Base-by-base conservation (phyloP, 169 alveolate genomes). In the Ichthyophthirius multifiliis region DNA sequence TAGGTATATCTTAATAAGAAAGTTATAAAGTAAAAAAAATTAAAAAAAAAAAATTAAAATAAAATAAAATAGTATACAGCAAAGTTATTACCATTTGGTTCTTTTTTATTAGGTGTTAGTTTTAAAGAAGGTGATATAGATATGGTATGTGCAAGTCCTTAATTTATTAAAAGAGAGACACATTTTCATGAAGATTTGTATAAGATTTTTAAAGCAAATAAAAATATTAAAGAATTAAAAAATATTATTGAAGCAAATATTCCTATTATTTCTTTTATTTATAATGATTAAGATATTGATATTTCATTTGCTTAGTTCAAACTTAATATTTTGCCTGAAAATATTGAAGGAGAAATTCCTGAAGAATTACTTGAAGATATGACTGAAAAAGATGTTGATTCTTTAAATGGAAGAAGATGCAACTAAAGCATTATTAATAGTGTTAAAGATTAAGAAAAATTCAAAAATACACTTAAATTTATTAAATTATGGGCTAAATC, bases 111-210 rank as follows among this genome's bases (percentile, higher is more conserved):
- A 10, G 97, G 97, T 23, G 93, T 93, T 4, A 94, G 86, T 30
- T 85, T 90, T 1, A 91, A 94, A 4, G 89, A 89, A 13, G 92
- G 93, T 41, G 97, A 93, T 86, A 89, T 93, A 16, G 97, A 93
- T 89, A 89, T 90, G 31, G 74, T 93, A 27, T 90, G 95, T 74
- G 90, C 91, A 18, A 94, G 92, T 12, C 97, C 97, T 1, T 80
- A 90, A 32, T 85, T 84, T 64, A 88, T 88, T 16, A 87, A 89
- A 16, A 90, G 94, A 75, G 88, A 81, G 13, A 78, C 83, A 39
- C 63, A 78, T 20, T 88, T 82, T 76, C 82, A 85, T 37, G 90
- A 91, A 34, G 91, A 82, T 27, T 88, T 90, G 64, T 73, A 75
- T 73, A 84, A 87, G 23, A 78, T 84, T 15, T 78, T 93, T 20